Evolutionary conservation across 805 yeast species (phyloP).

Genomic region (Candida wancherniae): DNA sequence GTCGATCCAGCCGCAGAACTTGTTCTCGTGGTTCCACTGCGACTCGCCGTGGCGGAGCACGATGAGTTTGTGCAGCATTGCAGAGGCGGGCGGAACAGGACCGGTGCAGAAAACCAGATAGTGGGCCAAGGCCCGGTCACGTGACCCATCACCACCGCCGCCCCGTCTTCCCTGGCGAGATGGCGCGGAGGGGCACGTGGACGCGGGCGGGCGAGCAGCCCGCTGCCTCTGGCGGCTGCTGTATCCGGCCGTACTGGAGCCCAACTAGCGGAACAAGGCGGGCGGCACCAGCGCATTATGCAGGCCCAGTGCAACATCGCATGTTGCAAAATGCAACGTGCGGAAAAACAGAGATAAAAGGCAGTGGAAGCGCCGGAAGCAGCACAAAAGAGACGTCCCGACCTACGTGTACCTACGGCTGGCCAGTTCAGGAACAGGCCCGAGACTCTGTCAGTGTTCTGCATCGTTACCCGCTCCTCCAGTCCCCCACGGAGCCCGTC

Average conservation of each 20-base stretch:
- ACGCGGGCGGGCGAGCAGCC: neutral
- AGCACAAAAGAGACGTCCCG: too few species aligned
- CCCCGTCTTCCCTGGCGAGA: neutral
- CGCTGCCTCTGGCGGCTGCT: neutral
- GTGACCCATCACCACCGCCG: neutral
- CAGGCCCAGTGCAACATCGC: slow-evolving; percentile 3
- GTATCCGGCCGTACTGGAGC: too few species aligned
- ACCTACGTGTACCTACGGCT: too few species aligned
- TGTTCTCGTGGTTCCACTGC: slow-evolving; percentile 39
- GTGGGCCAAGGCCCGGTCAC: too few species aligned
- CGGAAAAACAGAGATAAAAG: too few species aligned
- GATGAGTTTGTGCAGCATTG: slow-evolving; percentile 29
- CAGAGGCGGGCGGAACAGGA: neutral
- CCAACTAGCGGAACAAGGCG: neutral
- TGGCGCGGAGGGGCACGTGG: neutral
- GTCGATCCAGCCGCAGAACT: slow-evolving; percentile 45
- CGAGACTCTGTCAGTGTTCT: neutral
- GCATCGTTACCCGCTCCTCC: neutral
- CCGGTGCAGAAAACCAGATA: too few species aligned
- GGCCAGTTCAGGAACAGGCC: too few species aligned
- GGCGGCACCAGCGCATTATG: neutral
- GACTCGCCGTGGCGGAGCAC: slow-evolving; percentile 44
- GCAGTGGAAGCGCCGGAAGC: too few species aligned
- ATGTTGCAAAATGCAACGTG: neutral
- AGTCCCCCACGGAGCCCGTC: neutral